These are phyloP conservation scores for Yarrowia divulgata DNA, from an alignment of 805 yeast species.

Conservation along the genomic window DNA sequence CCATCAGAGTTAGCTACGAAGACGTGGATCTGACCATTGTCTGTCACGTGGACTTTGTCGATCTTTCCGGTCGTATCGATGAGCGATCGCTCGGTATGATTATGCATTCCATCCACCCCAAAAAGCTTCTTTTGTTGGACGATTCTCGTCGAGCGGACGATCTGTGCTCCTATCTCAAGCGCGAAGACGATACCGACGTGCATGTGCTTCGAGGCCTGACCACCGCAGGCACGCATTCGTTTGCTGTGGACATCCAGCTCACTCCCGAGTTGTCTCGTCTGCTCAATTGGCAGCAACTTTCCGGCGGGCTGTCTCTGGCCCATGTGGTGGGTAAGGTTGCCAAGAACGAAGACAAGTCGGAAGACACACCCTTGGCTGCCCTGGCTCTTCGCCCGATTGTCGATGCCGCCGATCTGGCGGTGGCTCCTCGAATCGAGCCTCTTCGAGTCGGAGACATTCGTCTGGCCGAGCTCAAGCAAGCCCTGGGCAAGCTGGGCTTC, in stretches of 20 bases:
- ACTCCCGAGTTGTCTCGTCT: constrained; percentile 67
- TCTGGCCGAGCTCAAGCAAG: constrained; percentile 77
- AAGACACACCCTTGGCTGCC: constrained; percentile 32
- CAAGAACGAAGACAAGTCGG: constrained; percentile 45
- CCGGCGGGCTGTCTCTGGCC: constrained; percentile 82
- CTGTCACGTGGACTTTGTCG: constrained; percentile 79
- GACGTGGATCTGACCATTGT: constrained; percentile 55
- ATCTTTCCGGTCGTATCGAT: constrained; percentile 84
- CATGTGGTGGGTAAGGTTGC: constrained; percentile 74
- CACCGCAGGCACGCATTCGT: constrained; percentile 50
- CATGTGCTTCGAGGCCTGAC: constrained; percentile 45
- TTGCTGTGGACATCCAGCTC: constrained; percentile 63
- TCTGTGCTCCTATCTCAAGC: constrained; percentile 40
- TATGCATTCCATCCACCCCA: constrained; percentile 79
- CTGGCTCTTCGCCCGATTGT: constrained; percentile 14
- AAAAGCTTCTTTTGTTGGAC: constrained; percentile 61
- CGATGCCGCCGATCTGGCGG: constrained; percentile 45
- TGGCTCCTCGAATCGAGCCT: constrained; percentile 51
- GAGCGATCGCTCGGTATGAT: constrained; percentile 80
- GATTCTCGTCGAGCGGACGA: constrained; percentile 39
- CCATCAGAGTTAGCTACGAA: constrained; percentile 17
- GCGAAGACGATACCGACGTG: constrained; percentile 52
- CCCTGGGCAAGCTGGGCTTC: constrained; percentile 63
- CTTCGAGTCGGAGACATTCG: constrained; percentile 88
- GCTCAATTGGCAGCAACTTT: constrained; percentile 82